Evolutionary conservation across 768 basidiomycete species (phyloP).

Genomic region (Guyanaporus albipodus): DNA sequence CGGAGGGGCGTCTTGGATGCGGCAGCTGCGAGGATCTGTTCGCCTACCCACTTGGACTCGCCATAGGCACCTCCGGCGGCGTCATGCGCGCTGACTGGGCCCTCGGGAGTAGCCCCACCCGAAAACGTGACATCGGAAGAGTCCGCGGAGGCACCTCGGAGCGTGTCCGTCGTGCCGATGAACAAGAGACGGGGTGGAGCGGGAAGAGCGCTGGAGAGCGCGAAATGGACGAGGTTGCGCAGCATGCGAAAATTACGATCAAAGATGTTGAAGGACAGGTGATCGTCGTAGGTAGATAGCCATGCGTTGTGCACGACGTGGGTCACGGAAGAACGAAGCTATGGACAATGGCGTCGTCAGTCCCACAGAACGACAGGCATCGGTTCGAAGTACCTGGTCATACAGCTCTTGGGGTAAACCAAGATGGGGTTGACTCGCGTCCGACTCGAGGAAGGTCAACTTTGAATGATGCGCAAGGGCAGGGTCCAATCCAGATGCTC

Average conservation of each 20-base stretch:
- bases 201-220: slow-evolving; percentile 29
- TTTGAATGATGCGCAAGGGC: slow-evolving; percentile 27
- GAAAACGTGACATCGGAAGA: background rate
- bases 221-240: slow-evolving; percentile 35
- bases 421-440: slow-evolving; percentile 19
- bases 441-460: slow-evolving; percentile 32
- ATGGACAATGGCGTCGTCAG: slow-evolving; percentile 1
- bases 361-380: background rate
- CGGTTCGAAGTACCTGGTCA: slow-evolving; percentile 19
- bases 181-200: slow-evolving; percentile 32
- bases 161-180: slow-evolving; percentile 26
- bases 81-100: slow-evolving; percentile 5
- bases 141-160: background rate
- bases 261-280: slow-evolving; percentile 9
- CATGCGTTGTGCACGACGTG: slow-evolving; percentile 37
- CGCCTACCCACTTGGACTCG: slow-evolving; percentile 23
- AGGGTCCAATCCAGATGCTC: slow-evolving; percentile 30
- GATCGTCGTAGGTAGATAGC: slow-evolving; percentile 3
- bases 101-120: background rate
- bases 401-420: slow-evolving; percentile 26
- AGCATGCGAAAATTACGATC: slow-evolving; percentile 10
- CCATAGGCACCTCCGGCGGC: slow-evolving; percentile 9
- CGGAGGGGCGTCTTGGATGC: slow-evolving; percentile 17
- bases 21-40: slow-evolving; percentile 22
- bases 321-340: slow-evolving; percentile 28